Conservation (phyloP, 345 rosid genomes). For the Leavenworthia alabamica region DNA sequence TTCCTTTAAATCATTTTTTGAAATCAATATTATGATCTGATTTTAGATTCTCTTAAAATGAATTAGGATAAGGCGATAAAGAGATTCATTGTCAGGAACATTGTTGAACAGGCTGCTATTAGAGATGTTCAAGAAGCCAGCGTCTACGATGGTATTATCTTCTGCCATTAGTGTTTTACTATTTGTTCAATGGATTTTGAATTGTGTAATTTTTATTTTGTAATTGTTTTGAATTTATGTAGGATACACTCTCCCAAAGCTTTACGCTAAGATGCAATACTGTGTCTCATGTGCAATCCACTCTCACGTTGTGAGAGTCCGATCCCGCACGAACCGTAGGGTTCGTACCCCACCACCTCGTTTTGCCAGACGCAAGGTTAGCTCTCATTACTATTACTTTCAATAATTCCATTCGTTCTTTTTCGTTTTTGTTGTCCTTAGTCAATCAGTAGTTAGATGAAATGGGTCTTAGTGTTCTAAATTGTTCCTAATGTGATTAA, state of each 20-base stretch:
- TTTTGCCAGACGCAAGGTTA: conserved; percentile 71
- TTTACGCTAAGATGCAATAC: conserved; percentile 75
- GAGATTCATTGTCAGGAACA: conserved; percentile 88
- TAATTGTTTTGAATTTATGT: background rate
- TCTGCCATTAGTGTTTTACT: background rate
- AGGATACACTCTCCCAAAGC: conserved; percentile 72
- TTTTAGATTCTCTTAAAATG: background rate
- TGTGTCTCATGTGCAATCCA: conserved; percentile 94
- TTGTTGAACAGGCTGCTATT: conserved; percentile 84
- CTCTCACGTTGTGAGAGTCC: conserved; percentile 89
- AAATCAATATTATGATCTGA: background rate
- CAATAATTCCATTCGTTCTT: background rate
- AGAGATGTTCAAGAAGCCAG: conserved; percentile 91
- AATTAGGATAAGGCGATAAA: conserved; percentile 72
- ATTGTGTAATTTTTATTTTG: background rate
- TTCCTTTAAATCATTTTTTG: background rate
- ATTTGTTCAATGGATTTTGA: background rate
- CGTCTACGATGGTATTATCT: conserved; percentile 54
- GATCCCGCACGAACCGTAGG: conserved; percentile 69
- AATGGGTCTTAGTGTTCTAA: background rate
- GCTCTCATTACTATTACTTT: background rate
- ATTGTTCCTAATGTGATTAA: background rate
- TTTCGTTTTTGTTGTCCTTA: background rate
- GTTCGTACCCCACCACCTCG: conserved; percentile 84
- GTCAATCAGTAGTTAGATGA: background rate